Evolutionary conservation across 257 asterid genomes (phyloP).

Genomic region (Petrea volubilis): DNA sequence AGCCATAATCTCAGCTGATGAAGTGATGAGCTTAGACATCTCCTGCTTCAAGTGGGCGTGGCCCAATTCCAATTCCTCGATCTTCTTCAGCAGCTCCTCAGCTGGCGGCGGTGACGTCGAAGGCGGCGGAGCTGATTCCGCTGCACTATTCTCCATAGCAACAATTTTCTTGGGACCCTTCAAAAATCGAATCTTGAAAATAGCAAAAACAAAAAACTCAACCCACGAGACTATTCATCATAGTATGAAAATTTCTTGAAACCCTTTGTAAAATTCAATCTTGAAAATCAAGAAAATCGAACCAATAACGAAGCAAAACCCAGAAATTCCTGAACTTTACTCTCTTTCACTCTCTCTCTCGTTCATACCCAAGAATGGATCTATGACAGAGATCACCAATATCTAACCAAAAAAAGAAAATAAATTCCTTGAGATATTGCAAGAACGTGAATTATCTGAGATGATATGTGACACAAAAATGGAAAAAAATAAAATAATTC

Average conservation of each 20-base stretch:
- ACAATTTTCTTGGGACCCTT: background rate
- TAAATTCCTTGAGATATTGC: slow-evolving; percentile 10
- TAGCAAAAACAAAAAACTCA: background rate
- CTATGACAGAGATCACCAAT: slow-evolving; percentile 25
- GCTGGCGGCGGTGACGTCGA: slow-evolving; percentile 46
- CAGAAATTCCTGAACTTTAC: background rate
- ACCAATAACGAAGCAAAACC: slow-evolving; percentile 9
- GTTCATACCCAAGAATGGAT: slow-evolving; percentile 15
- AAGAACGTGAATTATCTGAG: no score
- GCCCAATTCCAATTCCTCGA: slow-evolving; percentile 76
- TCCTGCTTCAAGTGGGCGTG: slow-evolving; percentile 83
- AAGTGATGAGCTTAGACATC: slow-evolving; percentile 64
- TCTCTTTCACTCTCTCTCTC: background rate
- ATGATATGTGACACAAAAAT: no score
- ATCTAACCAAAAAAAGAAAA: no score
- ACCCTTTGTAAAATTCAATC: slow-evolving; percentile 7
- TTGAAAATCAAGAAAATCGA: slow-evolving; percentile 12
- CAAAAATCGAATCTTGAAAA: slow-evolving; percentile 21
- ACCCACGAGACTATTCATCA: slow-evolving; percentile 16
- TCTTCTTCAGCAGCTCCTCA: slow-evolving; percentile 81
- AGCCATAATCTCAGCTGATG: slow-evolving; percentile 45
- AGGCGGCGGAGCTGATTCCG: slow-evolving; percentile 28
- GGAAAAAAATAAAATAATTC: no score
- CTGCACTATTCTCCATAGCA: slow-evolving; percentile 47
- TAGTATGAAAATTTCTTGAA: slow-evolving; percentile 6